Conservation (phyloP, 768 basidiomycete species). For the Suillus weaverae region DNA sequence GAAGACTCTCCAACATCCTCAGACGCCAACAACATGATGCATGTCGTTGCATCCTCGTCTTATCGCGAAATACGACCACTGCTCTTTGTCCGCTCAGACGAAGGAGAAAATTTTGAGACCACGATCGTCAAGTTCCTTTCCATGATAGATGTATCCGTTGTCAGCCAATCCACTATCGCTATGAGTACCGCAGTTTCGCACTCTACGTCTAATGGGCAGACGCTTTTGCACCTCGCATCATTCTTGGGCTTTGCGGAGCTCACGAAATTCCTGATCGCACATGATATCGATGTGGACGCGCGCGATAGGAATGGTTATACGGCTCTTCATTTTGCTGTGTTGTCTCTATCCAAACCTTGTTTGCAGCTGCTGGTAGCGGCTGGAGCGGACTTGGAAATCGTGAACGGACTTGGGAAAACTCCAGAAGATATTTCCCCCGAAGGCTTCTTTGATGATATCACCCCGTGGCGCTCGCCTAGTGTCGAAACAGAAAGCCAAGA, state of each 20-base stretch:
- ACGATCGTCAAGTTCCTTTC: conserved; percentile 80
- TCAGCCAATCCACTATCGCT: conserved; percentile 41
- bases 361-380: conserved; percentile 67
- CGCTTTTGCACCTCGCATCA: conserved; percentile 83
- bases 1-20: conserved; percentile 46
- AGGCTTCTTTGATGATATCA: conserved; percentile 44
- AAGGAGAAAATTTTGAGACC: conserved; percentile 67
- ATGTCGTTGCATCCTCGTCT: conserved; percentile 44
- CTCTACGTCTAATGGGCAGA: conserved; percentile 73
- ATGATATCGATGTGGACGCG: conserved; percentile 74
- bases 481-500: conserved; percentile 26
- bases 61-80: conserved; percentile 57
- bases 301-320: conserved; percentile 92
- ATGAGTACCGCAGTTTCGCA: conserved; percentile 65
- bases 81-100: conserved; percentile 53
- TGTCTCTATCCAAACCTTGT: conserved; percentile 64
- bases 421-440: conserved; percentile 57
- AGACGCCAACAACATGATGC: conserved; percentile 49
- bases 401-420: conserved; percentile 69
- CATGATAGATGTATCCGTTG: conserved; percentile 66
- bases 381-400: conserved; percentile 79
- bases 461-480: conserved; percentile 12
- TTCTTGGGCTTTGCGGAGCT: conserved; percentile 77
- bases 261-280: conserved; percentile 67
- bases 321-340: conserved; percentile 81